Evolutionary conservation across 306 rosid species (phyloP).

Genomic region (Dicorynia guianensis): DNA sequence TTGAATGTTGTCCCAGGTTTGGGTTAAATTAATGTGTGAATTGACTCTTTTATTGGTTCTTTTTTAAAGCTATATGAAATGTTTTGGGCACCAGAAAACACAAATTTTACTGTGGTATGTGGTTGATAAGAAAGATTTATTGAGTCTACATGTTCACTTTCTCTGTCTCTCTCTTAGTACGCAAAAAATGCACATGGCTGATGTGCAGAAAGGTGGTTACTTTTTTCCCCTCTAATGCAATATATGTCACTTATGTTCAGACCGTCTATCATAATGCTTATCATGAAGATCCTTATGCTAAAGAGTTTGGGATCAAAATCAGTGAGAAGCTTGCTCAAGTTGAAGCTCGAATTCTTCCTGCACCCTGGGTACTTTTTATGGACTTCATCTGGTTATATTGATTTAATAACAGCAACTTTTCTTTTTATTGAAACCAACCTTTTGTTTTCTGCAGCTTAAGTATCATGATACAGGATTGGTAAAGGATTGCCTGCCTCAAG

Average conservation of each 20-base stretch:
- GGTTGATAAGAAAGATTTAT: neutral
- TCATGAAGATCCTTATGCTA: conserved; percentile 81
- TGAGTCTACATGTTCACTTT: neutral
- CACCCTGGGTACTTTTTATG: conserved; percentile 77
- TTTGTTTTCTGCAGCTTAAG: conserved; percentile 66
- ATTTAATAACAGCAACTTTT: neutral
- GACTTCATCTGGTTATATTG: neutral
- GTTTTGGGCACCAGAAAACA: neutral
- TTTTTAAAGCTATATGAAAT: neutral
- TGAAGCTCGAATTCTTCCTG: conserved; percentile 96
- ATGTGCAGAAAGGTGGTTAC: neutral
- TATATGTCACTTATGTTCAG: conserved; percentile 45
- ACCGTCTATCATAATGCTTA: conserved; percentile 91
- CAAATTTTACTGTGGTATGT: neutral
- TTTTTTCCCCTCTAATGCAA: neutral
- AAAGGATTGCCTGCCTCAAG: conserved; percentile 91
- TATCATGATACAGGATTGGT: conserved; percentile 97
- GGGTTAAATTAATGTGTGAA: neutral
- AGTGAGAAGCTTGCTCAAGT: conserved; percentile 92
- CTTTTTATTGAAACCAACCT: neutral
- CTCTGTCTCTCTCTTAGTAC: too few relatives aligned
- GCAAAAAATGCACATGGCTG: neutral
- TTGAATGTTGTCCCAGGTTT: too few relatives aligned
- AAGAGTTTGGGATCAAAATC: conserved; percentile 89
- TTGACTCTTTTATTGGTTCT: neutral